A percentile compares a stretch with the other conserved stretches of the same genome.
Evolutionary conservation across 2,329 filamentous ascomycete genomes (phyloP).

Genomic region (Arthroderma uncinatum): DNA sequence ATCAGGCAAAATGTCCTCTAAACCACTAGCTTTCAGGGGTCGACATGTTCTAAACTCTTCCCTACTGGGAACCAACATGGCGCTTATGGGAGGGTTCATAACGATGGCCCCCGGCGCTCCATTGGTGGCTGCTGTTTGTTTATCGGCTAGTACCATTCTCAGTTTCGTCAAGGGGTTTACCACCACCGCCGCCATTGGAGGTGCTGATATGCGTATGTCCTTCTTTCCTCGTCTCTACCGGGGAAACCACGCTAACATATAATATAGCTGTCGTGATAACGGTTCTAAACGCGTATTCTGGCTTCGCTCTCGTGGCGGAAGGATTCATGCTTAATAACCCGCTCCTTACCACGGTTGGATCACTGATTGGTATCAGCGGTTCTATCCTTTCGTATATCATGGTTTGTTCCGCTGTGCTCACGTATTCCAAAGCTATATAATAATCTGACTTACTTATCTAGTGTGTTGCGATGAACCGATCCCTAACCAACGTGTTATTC

Average conservation of each 20-base stretch:
- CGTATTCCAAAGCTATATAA: slow-evolving; percentile 5
- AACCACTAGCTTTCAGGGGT: slow-evolving; percentile 60
- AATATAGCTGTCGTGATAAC: slow-evolving; percentile 64
- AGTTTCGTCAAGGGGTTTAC: slow-evolving; percentile 82
- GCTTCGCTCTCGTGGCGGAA: slow-evolving; percentile 80
- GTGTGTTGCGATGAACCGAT: slow-evolving; percentile 86
- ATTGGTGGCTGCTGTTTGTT: slow-evolving; percentile 63
- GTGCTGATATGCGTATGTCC: slow-evolving; percentile 69
- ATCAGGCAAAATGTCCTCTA: slow-evolving; percentile 68
- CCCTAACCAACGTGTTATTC: slow-evolving; percentile 78
- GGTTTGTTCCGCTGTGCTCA: slow-evolving; percentile 21
- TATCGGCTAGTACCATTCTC: slow-evolving; percentile 63
- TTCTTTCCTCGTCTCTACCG: neutral
- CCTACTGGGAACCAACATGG: slow-evolving; percentile 63
- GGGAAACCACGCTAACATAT: slow-evolving; percentile 13
- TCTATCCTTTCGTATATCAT: slow-evolving; percentile 80
- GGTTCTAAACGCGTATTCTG: slow-evolving; percentile 80
- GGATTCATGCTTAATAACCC: slow-evolving; percentile 87
- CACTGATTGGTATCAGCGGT: slow-evolving; percentile 76
- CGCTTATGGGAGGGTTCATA: slow-evolving; percentile 74
- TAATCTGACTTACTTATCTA: slow-evolving; percentile 11
- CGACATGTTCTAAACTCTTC: slow-evolving; percentile 64
- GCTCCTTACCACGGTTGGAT: slow-evolving; percentile 71
- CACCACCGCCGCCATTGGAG: slow-evolving; percentile 77
- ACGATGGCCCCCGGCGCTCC: slow-evolving; percentile 72